phyloP scores from a whole-genome alignment of 2,329 filamentous ascomycete genomes.

The Fusarium sp. region DNA sequence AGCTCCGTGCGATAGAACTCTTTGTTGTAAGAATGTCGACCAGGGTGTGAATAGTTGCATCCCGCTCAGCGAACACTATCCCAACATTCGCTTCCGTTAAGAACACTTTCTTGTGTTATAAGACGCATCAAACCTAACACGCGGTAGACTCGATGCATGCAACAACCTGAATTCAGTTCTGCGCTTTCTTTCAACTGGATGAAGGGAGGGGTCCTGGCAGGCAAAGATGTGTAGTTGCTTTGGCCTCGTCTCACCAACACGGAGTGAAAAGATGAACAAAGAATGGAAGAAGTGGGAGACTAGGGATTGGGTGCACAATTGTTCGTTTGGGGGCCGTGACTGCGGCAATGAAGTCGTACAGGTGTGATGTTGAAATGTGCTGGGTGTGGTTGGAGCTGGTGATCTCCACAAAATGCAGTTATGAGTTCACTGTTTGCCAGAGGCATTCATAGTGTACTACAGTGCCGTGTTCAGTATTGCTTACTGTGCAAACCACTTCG shows the following conservation, averaged over 20 bases:
- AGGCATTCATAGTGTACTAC: neutral
- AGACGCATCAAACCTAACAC: neutral
- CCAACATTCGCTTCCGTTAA: neutral
- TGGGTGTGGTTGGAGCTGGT: slow-evolving; percentile 8
- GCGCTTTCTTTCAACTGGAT: slow-evolving; percentile 10
- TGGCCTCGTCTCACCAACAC: neutral
- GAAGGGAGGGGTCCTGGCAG: slow-evolving; percentile 16
- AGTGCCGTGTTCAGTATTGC: neutral
- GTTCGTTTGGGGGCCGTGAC: slow-evolving; percentile 5
- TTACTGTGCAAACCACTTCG: neutral
- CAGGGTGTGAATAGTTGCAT: slow-evolving; percentile 13
- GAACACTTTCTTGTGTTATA: neutral
- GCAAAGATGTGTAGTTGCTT: slow-evolving; percentile 2
- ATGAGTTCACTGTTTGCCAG: slow-evolving; percentile 20
- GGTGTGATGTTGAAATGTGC: slow-evolving; percentile 22
- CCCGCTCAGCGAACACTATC: neutral
- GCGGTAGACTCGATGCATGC: neutral
- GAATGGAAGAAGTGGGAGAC: neutral
- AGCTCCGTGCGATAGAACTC: neutral
- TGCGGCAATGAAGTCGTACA: slow-evolving; percentile 14
- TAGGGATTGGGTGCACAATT: neutral
- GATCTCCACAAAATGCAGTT: slow-evolving; percentile 35
- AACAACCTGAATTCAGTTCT: slow-evolving; percentile 1
- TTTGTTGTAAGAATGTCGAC: slow-evolving; percentile 12
- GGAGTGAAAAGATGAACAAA: neutral